Percentiles rank a stretch among this genome's conserved stretches.
Evolutionary conservation across 352 stramenopile species (phyloP).

Genomic region (Pythium insidiosum): DNA sequence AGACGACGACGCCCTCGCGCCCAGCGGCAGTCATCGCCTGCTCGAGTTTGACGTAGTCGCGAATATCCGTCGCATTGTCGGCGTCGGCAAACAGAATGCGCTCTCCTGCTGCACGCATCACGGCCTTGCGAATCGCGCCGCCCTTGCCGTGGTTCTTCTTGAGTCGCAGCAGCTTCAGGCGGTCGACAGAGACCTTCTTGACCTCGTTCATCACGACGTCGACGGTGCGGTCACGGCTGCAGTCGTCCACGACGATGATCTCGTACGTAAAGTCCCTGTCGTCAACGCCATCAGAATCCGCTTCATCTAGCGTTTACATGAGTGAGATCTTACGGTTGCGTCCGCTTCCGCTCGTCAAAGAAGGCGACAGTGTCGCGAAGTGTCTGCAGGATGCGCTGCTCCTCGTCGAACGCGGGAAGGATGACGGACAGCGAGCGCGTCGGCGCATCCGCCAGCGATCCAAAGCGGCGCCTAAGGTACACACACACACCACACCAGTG

Average conservation of each 20-base stretch:
- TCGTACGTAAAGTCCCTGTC: slow-evolving; percentile 62
- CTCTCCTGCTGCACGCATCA: slow-evolving; percentile 76
- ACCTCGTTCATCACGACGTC: slow-evolving; percentile 56
- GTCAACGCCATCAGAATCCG: too few relatives aligned
- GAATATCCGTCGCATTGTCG: slow-evolving; percentile 89
- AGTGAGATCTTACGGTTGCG: background rate
- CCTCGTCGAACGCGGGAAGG: slow-evolving; percentile 94
- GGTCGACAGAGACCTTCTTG: slow-evolving; percentile 26
- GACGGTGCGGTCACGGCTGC: slow-evolving; percentile 79
- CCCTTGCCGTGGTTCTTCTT: slow-evolving; percentile 90
- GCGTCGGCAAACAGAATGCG: slow-evolving; percentile 88
- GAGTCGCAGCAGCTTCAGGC: slow-evolving; percentile 74
- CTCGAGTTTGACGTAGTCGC: slow-evolving; percentile 81
- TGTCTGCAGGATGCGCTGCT: slow-evolving; percentile 89
- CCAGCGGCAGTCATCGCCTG: slow-evolving; percentile 32
- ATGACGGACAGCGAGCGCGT: slow-evolving; percentile 83
- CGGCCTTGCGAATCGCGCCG: slow-evolving; percentile 83
- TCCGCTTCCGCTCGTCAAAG: slow-evolving; percentile 49
- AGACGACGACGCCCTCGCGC: slow-evolving; percentile 61
- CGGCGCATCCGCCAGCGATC: slow-evolving; percentile 43
- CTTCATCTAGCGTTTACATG: background rate
- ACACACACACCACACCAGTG: slow-evolving; percentile 1
- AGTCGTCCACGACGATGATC: slow-evolving; percentile 92
- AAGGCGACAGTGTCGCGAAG: slow-evolving; percentile 86
- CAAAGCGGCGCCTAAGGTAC: slow-evolving; percentile 34